phyloP scores from a whole-genome alignment of 805 yeast species.

The Sugiyamaella floridensis region DNA sequence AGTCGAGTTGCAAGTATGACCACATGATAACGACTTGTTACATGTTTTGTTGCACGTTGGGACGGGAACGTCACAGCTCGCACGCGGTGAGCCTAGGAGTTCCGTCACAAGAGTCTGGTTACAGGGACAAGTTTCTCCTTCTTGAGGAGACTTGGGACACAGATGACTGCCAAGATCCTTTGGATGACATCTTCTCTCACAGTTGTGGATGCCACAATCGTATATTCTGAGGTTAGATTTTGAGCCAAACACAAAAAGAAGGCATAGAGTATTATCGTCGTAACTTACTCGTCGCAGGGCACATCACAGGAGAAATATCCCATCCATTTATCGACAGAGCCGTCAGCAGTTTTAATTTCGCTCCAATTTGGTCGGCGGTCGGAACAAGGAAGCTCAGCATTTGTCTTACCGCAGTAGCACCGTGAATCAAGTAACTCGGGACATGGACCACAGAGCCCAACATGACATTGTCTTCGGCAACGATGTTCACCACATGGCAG shows the following conservation, averaged over 20 bases:
- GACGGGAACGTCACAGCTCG: constrained; percentile 65
- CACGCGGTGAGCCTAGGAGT: constrained; percentile 37
- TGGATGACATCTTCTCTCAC: constrained; percentile 49
- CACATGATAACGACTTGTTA: constrained; percentile 59
- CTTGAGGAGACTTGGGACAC: constrained; percentile 61
- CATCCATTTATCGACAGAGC: constrained; percentile 34
- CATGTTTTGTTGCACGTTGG: constrained; percentile 69
- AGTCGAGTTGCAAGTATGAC: constrained; percentile 56
- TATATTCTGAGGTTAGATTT: constrained; percentile 26
- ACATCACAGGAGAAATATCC: constrained; percentile 48
- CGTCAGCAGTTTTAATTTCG: constrained; percentile 21
- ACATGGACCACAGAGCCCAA: constrained; percentile 80
- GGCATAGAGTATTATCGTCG: too few relatives aligned
- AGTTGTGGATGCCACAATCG: constrained; percentile 60
- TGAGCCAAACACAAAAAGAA: not conserved
- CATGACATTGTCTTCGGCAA: constrained; percentile 61
- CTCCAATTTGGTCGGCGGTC: constrained; percentile 13
- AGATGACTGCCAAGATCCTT: constrained; percentile 33
- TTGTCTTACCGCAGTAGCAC: constrained; percentile 71
- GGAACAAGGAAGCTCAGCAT: constrained; percentile 21
- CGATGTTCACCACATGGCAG: constrained; percentile 68
- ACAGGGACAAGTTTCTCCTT: constrained; percentile 67
- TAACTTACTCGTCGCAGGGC: constrained; percentile 34
- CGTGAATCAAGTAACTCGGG: constrained; percentile 38
- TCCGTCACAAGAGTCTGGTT: constrained; percentile 52